phyloP scores from a whole-genome alignment of 805 yeast species.

The Saccharomycopsis sp. region DNA sequence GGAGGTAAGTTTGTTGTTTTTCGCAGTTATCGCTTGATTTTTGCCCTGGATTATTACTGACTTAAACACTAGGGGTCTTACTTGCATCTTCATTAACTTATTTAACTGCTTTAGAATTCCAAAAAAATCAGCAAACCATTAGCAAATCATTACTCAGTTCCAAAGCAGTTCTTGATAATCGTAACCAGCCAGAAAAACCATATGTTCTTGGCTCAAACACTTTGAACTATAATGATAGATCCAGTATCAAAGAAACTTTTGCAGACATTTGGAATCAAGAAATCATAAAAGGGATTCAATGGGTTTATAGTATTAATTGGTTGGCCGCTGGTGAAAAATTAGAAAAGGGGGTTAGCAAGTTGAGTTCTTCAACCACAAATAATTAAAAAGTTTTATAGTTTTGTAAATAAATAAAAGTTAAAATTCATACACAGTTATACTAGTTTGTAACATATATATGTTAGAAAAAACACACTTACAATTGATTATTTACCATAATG shows the following conservation, averaged over 20 bases:
- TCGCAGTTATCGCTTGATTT: too few species aligned
- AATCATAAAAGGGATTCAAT: conserved; percentile 17
- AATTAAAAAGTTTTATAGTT: too few species aligned
- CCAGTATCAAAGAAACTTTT: conserved; percentile 14
- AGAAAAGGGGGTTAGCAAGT: conserved; percentile 8
- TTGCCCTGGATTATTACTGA: too few species aligned
- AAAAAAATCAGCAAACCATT: conserved; percentile 5
- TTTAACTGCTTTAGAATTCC: conserved; percentile 14
- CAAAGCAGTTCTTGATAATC: conserved; percentile 7
- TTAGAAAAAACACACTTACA: background rate
- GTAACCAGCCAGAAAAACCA: conserved; percentile 4
- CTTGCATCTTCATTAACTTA: conserved; percentile 16
- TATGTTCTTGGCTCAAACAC: conserved; percentile 7
- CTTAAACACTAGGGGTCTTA: conserved; percentile 10
- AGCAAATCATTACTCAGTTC: conserved; percentile 6
- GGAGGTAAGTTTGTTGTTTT: conserved; percentile 13
- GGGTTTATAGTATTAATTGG: conserved; percentile 18
- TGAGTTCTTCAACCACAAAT: too few species aligned
- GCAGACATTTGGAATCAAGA: conserved; percentile 18
- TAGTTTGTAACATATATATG: too few species aligned
- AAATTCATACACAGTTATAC: too few species aligned
- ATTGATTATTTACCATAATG: background rate
- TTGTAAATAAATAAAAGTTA: too few species aligned
- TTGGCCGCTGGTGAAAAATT: conserved; percentile 16
- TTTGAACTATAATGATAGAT: conserved; percentile 14